These are phyloP conservation scores for Phytophthora palmivora DNA, from an alignment of 352 stramenopile genomes.

Conservation along the genomic window DNA sequence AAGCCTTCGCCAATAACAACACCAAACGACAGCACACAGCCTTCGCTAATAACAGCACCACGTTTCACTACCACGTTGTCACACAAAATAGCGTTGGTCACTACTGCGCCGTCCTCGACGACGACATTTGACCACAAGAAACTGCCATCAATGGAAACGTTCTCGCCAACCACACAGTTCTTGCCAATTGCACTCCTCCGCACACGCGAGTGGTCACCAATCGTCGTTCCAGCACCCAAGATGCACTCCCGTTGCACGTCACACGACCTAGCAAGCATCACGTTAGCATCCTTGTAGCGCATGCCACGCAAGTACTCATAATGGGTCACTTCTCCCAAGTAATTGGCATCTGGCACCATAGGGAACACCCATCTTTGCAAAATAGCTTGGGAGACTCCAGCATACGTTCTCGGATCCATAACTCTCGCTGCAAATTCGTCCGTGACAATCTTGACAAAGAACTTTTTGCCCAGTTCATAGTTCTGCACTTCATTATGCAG, in stretches of 20 bases:
- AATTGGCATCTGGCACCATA: conserved; percentile 94
- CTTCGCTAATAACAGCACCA: conserved; percentile 73
- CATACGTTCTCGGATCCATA: conserved; percentile 94
- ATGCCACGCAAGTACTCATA: conserved; percentile 85
- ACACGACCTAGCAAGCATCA: conserved; percentile 75
- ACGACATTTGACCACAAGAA: conserved; percentile 88
- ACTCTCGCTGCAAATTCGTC: conserved; percentile 95
- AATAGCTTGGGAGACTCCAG: conserved; percentile 93
- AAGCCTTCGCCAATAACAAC: conserved; percentile 86
- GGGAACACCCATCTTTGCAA: conserved; percentile 96
- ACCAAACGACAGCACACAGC: conserved; percentile 82
- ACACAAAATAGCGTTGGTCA: conserved; percentile 87
- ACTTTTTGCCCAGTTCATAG: conserved; percentile 97
- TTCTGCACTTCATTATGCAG: conserved; percentile 97
- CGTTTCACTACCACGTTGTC: conserved; percentile 81
- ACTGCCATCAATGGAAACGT: conserved; percentile 72
- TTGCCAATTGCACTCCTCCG: conserved; percentile 73
- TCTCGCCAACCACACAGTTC: conserved; percentile 74
- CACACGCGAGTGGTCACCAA: conserved; percentile 67
- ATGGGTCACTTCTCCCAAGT: conserved; percentile 66
- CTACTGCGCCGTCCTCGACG: conserved; percentile 76
- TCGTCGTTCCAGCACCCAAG: conserved; percentile 59
- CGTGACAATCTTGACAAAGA: conserved; percentile 94
- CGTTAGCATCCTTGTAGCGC: conserved; percentile 84
- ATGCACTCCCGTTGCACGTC: conserved; percentile 73